phyloP scores from a whole-genome alignment of 331 rosid species.

The Malus hybrid region DNA sequence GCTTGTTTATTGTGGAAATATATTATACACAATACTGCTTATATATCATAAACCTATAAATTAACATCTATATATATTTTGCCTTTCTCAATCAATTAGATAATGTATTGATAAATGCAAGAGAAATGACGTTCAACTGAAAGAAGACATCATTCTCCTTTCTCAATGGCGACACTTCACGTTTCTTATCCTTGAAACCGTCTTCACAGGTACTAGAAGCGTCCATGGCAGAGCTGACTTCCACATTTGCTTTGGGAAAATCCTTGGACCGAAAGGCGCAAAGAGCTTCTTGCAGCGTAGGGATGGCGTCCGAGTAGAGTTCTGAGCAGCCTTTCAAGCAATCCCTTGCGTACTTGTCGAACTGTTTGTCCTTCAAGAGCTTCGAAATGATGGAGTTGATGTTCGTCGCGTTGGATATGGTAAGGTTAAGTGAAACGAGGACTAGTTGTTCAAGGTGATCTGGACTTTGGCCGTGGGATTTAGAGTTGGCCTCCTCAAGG shows the following conservation, averaged over 20 bases:
- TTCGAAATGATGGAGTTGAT: conserved; percentile 21
- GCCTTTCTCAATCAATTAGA: neutral
- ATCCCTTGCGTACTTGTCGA: conserved; percentile 11
- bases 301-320: conserved; percentile 38
- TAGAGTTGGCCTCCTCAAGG: conserved; percentile 27
- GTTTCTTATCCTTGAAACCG: conserved; percentile 45
- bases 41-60: no score
- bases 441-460: conserved; percentile 30
- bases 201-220: conserved; percentile 47
- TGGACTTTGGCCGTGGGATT: conserved; percentile 10
- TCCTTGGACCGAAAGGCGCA: conserved; percentile 34
- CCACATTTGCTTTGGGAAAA: conserved; percentile 17
- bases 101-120: conserved; percentile 17
- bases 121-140: conserved; percentile 23
- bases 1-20: neutral
- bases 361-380: conserved; percentile 16
- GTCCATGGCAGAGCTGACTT: conserved; percentile 46
- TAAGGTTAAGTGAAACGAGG: conserved; percentile 18
- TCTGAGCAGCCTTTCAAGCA: conserved; percentile 42
- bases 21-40: neutral
- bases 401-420: conserved; percentile 39
- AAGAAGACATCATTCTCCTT: conserved; percentile 28
- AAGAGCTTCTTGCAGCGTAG: conserved; percentile 23
- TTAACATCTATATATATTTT: no score
- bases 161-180: conserved; percentile 36